Percentiles rank a stretch among this genome's conserved stretches.
phyloP scores from a whole-genome alignment of 305 asterid genomes.

The Stenogyne calaminthoides region DNA sequence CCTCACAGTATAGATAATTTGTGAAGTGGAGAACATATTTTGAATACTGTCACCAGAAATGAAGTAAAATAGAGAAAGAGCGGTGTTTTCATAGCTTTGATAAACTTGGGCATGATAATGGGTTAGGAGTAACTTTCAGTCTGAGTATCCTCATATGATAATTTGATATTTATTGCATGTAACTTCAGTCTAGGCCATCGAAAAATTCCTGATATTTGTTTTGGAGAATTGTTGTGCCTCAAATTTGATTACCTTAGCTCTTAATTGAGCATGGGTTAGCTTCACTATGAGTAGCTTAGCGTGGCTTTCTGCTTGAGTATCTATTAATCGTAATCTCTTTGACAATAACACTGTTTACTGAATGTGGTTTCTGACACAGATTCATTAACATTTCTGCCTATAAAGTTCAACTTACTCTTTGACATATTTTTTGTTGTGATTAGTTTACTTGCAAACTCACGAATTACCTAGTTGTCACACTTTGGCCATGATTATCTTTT shows the following conservation, averaged over 20 bases:
- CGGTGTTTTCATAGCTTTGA: not conserved
- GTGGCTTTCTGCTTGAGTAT: not conserved
- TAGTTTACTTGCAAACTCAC: not conserved
- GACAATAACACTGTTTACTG: not conserved
- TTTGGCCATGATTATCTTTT: not conserved
- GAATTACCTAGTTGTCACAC: not conserved
- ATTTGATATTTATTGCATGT: not conserved
- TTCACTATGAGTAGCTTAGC: not conserved
- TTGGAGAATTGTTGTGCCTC: not conserved
- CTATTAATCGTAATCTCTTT: not conserved
- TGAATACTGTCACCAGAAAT: conserved; percentile 10
- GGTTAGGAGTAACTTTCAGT: not conserved
- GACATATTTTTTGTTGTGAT: not conserved
- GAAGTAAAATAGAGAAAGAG: not conserved
- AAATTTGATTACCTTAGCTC: not conserved
- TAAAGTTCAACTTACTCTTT: not conserved
- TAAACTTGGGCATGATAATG: not conserved
- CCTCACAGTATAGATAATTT: not conserved
- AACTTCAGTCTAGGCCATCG: not conserved
- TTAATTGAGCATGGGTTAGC: not conserved
- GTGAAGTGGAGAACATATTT: not conserved
- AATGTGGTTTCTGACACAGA: not conserved
- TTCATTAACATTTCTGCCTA: not conserved
- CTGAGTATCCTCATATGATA: not conserved
- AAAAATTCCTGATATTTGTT: not conserved